phyloP scores from a whole-genome alignment of 768 basidiomycete species.

The Candolleomyces aberdarensis region DNA sequence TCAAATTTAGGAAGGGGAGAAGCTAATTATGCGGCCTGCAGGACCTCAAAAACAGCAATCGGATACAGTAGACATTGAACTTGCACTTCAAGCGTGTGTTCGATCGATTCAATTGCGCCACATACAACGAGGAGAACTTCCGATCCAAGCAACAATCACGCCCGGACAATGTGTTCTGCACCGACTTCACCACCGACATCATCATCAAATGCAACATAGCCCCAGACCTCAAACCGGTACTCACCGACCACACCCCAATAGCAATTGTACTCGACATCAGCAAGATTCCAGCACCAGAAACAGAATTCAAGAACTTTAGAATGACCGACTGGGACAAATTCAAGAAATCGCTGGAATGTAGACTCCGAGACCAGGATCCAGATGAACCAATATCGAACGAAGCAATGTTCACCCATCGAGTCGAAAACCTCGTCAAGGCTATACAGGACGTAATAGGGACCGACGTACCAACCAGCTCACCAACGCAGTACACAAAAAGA shows the following conservation, averaged over 20 bases:
- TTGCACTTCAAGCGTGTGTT: too few relatives aligned
- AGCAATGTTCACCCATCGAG: neutral
- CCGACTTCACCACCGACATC: neutral
- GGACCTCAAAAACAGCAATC: too few relatives aligned
- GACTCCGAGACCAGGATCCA: constrained; percentile 17
- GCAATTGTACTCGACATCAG: constrained; percentile 23
- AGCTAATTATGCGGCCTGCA: too few relatives aligned
- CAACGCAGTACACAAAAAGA: constrained; percentile 9
- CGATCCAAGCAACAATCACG: constrained; percentile 31
- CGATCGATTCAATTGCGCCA: too few relatives aligned
- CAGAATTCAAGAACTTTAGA: constrained; percentile 12
- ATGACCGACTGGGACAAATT: constrained; percentile 18
- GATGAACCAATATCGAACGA: neutral
- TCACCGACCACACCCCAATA: constrained; percentile 43
- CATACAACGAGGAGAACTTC: too few relatives aligned
- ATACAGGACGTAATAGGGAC: constrained; percentile 10
- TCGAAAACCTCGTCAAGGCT: constrained; percentile 1
- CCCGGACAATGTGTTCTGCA: constrained; percentile 43
- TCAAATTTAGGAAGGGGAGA: too few relatives aligned
- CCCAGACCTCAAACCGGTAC: neutral
- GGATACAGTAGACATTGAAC: too few relatives aligned
- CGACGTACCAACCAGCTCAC: neutral
- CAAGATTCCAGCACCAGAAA: neutral
- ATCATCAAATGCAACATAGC: constrained; percentile 27
- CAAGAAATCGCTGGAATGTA: constrained; percentile 15